Percentiles rank a stretch among this genome's conserved stretches.
Evolutionary conservation across 2,329 filamentous ascomycete species (phyloP).

Genomic region (Pleurostoma richardsiae): DNA sequence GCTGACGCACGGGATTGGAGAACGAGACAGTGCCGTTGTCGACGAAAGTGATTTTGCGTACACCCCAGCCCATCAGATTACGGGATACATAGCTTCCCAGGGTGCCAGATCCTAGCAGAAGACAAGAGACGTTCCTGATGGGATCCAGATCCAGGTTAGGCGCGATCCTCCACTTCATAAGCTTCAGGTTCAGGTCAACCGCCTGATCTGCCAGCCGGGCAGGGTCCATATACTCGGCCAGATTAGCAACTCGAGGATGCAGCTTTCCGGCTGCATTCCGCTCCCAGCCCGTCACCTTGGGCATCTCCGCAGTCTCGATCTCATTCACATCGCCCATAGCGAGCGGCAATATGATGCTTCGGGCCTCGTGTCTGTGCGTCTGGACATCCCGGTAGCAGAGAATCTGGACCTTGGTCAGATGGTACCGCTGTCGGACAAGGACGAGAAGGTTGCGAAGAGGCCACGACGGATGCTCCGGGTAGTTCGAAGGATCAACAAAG

Average conservation of each 20-base stretch:
- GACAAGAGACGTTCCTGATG: conserved; percentile 85
- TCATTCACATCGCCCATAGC: conserved; percentile 45
- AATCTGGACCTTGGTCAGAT: conserved; percentile 71
- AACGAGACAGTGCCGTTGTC: conserved; percentile 92
- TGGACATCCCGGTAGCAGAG: conserved; percentile 88
- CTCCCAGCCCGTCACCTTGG: conserved; percentile 95
- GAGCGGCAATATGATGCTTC: conserved; percentile 72
- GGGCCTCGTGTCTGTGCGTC: conserved; percentile 68
- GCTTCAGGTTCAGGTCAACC: conserved; percentile 91
- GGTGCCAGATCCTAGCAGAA: conserved; percentile 88
- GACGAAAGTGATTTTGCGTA: conserved; percentile 90
- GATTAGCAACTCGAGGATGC: conserved; percentile 69
- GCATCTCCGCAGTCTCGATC: conserved; percentile 52
- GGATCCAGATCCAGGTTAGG: conserved; percentile 81
- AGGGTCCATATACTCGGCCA: conserved; percentile 93
- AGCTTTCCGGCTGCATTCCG: conserved; percentile 75
- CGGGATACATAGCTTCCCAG: conserved; percentile 90
- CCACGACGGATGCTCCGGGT: conserved; percentile 84
- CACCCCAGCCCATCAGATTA: conserved; percentile 91
- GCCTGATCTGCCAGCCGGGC: conserved; percentile 82
- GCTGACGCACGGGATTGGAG: conserved; percentile 93
- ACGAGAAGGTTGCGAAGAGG: conserved; percentile 85
- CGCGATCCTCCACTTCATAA: conserved; percentile 98
- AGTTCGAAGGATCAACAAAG: conserved; percentile 92
- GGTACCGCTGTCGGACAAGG: conserved; percentile 77